These are phyloP conservation scores for Xylaria hypoxylon DNA, from an alignment of 2,329 filamentous ascomycete genomes.

Conservation along the genomic window DNA sequence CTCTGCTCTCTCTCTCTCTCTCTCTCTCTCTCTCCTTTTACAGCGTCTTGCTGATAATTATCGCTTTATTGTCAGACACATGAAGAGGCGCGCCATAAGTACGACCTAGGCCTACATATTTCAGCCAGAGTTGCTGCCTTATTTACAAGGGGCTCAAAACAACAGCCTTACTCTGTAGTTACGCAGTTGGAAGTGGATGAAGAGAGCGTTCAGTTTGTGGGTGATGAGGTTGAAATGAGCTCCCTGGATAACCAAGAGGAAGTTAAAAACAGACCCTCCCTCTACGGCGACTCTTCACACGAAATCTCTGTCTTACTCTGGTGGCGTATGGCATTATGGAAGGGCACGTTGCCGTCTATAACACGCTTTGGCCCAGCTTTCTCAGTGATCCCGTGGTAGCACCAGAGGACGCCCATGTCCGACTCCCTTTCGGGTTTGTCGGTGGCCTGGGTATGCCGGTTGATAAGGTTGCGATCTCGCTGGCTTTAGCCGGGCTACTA, in stretches of 20 bases:
- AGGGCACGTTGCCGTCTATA: constrained; percentile 33
- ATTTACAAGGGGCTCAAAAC: constrained; percentile 19
- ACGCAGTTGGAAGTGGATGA: constrained; percentile 25
- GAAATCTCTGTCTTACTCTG: constrained; percentile 28
- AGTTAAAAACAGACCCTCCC: constrained; percentile 29
- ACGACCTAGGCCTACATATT: constrained; percentile 29
- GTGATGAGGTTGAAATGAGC: constrained; percentile 24
- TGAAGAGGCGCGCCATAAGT: constrained; percentile 22
- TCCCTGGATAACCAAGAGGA: background rate
- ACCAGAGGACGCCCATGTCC: constrained; percentile 22
- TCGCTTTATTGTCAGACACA: constrained; percentile 17
- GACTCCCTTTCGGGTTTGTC: constrained; percentile 28
- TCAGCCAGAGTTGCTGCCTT: constrained; percentile 20
- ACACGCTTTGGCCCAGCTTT: constrained; percentile 33
- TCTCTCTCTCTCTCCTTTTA: background rate
- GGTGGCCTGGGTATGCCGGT: constrained; percentile 30
- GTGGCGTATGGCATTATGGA: constrained; percentile 29
- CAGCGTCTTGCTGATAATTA: constrained; percentile 1
- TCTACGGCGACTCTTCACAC: constrained; percentile 27
- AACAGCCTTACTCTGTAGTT: constrained; percentile 25
- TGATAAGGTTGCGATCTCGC: constrained; percentile 28
- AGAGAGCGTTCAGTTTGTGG: constrained; percentile 22
- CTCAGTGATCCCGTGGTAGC: constrained; percentile 22
- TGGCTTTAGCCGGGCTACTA: constrained; percentile 31
- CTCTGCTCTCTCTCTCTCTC: background rate